Evolutionary conservation across 192 early-diverging fungal species (phyloP).

Genomic region (Spinellus fusiger): DNA sequence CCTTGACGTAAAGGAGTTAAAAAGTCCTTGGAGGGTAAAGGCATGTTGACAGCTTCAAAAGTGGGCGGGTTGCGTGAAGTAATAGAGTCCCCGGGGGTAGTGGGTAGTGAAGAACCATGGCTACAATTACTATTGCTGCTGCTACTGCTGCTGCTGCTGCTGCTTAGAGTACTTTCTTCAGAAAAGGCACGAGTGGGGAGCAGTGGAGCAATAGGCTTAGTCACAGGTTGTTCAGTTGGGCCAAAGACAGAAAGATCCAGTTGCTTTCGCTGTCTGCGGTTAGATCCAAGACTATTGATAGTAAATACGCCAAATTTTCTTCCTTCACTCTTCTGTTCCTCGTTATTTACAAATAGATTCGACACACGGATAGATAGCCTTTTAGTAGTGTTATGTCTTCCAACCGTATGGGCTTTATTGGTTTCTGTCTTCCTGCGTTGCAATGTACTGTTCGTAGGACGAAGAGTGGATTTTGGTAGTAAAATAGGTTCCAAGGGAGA

Average conservation of each 20-base stretch:
- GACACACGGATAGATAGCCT: constrained; percentile 20
- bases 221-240: neutral
- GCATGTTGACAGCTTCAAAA: neutral
- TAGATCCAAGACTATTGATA: constrained; percentile 4
- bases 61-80: neutral
- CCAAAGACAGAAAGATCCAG: constrained; percentile 22
- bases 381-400: neutral
- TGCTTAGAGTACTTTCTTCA: constrained; percentile 20
- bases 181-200: constrained; percentile 11
- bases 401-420: neutral
- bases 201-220: neutral
- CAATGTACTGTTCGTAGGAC: constrained; percentile 9
- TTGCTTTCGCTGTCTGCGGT: constrained; percentile 13
- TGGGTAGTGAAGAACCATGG: neutral
- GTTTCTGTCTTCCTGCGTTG: constrained; percentile 19
- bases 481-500: neutral
- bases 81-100: neutral
- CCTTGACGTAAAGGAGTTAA: neutral
- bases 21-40: neutral
- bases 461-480: constrained; percentile 19
- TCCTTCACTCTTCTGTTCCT: neutral
- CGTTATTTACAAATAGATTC: constrained; percentile 9
- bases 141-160: constrained; percentile 10
- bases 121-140: neutral
- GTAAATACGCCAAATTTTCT: constrained; percentile 16